These are phyloP conservation scores for Hypsizygus ulmarius DNA, from an alignment of 1,284 basidiomycete species.

Conservation along the genomic window DNA sequence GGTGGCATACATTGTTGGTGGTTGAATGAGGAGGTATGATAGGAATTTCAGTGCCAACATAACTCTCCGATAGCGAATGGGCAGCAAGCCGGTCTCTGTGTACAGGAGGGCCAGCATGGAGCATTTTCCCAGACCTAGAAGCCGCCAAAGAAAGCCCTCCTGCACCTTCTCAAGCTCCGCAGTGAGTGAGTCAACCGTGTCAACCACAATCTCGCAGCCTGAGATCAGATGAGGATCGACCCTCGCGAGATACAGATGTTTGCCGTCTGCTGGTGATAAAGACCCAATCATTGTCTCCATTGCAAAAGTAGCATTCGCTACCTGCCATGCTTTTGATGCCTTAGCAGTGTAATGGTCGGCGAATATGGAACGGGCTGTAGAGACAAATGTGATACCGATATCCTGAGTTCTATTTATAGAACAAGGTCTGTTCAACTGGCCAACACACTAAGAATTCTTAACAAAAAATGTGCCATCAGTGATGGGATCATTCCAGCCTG, in stretches of 20 bases:
- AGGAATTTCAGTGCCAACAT: too few relatives aligned
- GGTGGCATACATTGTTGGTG: too few relatives aligned
- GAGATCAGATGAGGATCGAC: slow-evolving; percentile 31
- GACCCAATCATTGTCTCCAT: not conserved
- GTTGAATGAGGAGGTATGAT: too few relatives aligned
- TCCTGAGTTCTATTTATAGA: too few relatives aligned
- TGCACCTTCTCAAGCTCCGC: slow-evolving; percentile 19
- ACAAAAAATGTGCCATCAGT: too few relatives aligned
- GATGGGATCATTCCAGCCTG: too few relatives aligned
- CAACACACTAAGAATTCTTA: too few relatives aligned
- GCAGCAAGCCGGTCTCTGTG: slow-evolving; percentile 26
- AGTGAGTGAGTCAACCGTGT: slow-evolving; percentile 9
- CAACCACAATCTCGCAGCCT: slow-evolving; percentile 25
- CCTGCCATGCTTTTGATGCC: too few relatives aligned
- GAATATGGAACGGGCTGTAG: too few relatives aligned
- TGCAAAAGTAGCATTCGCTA: not conserved
- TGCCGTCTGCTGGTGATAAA: not conserved
- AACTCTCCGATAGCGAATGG: slow-evolving; percentile 15
- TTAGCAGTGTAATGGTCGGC: too few relatives aligned
- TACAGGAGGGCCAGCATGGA: slow-evolving; percentile 19
- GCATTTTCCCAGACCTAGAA: slow-evolving; percentile 18
- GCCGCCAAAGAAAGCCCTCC: slow-evolving; percentile 17
- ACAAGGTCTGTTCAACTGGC: too few relatives aligned
- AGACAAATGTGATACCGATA: too few relatives aligned
- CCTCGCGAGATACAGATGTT: slow-evolving; percentile 21